These are phyloP conservation scores for Trypanosoma avium DNA, from an alignment of 208 protist genomes.

Conservation along the genomic window DNA sequence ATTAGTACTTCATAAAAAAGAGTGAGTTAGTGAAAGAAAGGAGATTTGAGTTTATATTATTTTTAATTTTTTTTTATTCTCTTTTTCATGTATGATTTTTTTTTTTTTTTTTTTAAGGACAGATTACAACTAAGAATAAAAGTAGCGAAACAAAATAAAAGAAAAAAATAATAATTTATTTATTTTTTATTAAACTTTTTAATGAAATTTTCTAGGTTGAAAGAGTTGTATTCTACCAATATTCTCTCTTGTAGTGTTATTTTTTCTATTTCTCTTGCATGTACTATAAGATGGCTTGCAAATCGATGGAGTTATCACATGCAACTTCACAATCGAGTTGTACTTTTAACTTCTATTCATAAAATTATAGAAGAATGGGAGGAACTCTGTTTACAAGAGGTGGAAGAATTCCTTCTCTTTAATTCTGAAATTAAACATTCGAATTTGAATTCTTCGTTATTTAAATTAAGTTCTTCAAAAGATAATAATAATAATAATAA, in stretches of 20 bases:
- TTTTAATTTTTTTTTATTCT: no score
- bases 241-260: slow-evolving; percentile 15
- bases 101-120: neutral
- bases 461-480: neutral
- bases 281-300: slow-evolving; percentile 7
- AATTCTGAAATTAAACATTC: neutral
- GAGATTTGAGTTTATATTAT: no score
- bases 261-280: slow-evolving; percentile 24
- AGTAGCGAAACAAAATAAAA: no score
- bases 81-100: neutral
- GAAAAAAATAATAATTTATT: neutral
- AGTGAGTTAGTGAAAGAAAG: no score
- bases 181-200: neutral
- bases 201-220: neutral
- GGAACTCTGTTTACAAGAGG: slow-evolving; percentile 34
- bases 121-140: no score
- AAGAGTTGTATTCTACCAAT: neutral
- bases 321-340: slow-evolving; percentile 37
- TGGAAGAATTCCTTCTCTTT: slow-evolving; percentile 4
- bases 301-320: slow-evolving; percentile 15
- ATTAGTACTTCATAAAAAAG: no score
- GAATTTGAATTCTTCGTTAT: slow-evolving; percentile 8
- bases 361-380: slow-evolving; percentile 44
- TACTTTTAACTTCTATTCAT: slow-evolving; percentile 31
- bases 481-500: neutral